Percentiles rank a stretch among this genome's conserved stretches.
Evolutionary conservation across 768 basidiomycete species (phyloP).

Genomic region (Lactarius psammicola): DNA sequence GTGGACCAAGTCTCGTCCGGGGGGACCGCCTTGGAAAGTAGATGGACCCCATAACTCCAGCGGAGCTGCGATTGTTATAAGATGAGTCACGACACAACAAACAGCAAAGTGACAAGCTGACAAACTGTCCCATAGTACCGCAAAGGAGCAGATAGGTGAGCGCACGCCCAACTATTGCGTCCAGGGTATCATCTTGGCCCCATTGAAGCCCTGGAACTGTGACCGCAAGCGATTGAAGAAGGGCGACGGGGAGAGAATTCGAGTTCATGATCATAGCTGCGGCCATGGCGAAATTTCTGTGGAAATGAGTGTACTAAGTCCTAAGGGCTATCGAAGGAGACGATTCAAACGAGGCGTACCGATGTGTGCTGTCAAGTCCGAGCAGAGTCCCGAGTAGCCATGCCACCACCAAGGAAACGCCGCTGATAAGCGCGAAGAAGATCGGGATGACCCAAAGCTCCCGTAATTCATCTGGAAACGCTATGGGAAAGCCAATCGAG

Average conservation of each 20-base stretch:
- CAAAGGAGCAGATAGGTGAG: slow-evolving; percentile 89
- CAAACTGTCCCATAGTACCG: slow-evolving; percentile 94
- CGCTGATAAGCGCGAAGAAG: slow-evolving; percentile 78
- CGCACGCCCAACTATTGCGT: slow-evolving; percentile 90
- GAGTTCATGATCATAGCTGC: slow-evolving; percentile 92
- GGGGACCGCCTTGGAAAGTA: slow-evolving; percentile 61
- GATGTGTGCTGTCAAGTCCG: slow-evolving; percentile 71
- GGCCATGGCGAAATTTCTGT: slow-evolving; percentile 74
- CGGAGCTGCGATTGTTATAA: slow-evolving; percentile 53
- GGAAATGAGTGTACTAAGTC: neutral
- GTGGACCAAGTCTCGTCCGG: slow-evolving; percentile 35
- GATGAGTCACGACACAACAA: neutral
- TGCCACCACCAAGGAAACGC: slow-evolving; percentile 66
- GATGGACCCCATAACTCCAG: slow-evolving; percentile 92
- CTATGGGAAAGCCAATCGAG: neutral
- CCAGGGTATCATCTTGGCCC: slow-evolving; percentile 72
- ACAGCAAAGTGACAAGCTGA: slow-evolving; percentile 41
- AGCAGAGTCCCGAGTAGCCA: slow-evolving; percentile 60
- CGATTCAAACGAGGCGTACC: slow-evolving; percentile 42
- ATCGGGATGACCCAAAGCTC: slow-evolving; percentile 86
- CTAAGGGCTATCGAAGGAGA: neutral
- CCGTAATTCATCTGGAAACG: slow-evolving; percentile 58
- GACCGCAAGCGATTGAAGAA: slow-evolving; percentile 86
- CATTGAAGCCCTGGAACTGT: slow-evolving; percentile 83
- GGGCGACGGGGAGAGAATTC: slow-evolving; percentile 90